Conservation (phyloP, 257 asterid species). For the Lantana camara region DNA sequence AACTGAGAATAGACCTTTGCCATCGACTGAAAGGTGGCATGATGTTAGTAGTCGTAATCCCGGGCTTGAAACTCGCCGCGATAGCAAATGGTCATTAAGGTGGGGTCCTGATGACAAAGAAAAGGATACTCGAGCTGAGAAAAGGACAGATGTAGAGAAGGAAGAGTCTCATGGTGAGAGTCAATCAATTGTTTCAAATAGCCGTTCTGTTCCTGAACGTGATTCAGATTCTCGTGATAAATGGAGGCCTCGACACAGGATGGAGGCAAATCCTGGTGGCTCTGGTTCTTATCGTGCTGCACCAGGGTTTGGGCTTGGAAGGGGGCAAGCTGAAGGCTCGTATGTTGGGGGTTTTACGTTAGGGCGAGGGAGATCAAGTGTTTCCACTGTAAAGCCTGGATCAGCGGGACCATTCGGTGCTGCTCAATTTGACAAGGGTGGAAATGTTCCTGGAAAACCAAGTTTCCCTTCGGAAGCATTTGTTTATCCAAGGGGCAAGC, state of each 20-base stretch:
- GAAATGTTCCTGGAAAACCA: constrained; percentile 56
- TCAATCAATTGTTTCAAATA: constrained; percentile 54
- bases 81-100: constrained; percentile 89
- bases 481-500: constrained; percentile 89
- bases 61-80: constrained; percentile 82
- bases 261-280: constrained; percentile 75
- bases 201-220: constrained; percentile 72
- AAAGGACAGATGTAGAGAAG: constrained; percentile 71
- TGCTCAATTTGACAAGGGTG: constrained; percentile 44
- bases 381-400: constrained; percentile 47
- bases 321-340: constrained; percentile 76
- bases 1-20: constrained; percentile 59
- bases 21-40: constrained; percentile 76
- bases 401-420: constrained; percentile 60
- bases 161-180: constrained; percentile 66
- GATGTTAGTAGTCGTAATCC: constrained; percentile 71
- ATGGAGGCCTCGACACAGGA: constrained; percentile 99
- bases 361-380: constrained; percentile 87
- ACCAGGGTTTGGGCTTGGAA: constrained; percentile 93
- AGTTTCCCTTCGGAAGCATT: constrained; percentile 32
- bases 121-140: constrained; percentile 75
- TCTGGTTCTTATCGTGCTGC: constrained; percentile 79
- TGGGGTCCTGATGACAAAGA: constrained; percentile 99
- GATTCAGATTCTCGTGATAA: constrained; percentile 94
- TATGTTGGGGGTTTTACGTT: constrained; percentile 77